Conservation (phyloP, 1,139 yeast genomes). For the Lodderomyces metapsilosis region DNA sequence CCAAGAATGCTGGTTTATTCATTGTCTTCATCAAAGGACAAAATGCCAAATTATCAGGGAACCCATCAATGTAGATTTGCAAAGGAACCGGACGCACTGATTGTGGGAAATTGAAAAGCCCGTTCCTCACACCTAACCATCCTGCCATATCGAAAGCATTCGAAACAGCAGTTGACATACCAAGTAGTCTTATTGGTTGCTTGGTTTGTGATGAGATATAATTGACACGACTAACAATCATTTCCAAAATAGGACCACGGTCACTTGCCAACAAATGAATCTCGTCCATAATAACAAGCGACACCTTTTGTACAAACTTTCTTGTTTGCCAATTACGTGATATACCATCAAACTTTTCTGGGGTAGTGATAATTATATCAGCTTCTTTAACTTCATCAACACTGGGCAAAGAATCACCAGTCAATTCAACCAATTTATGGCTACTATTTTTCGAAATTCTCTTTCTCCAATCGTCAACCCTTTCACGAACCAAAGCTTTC, state of each 20-base stretch:
- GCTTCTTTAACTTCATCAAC: conserved; percentile 84
- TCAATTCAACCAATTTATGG: conserved; percentile 80
- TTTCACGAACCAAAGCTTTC: conserved; percentile 96
- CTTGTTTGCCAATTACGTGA: conserved; percentile 98
- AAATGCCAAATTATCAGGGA: conserved; percentile 90
- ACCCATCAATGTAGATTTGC: conserved; percentile 97
- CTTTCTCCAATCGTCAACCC: conserved; percentile 92
- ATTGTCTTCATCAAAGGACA: conserved; percentile 96
- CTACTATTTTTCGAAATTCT: conserved; percentile 58
- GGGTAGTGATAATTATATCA: conserved; percentile 91
- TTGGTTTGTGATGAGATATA: conserved; percentile 77
- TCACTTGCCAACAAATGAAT: conserved; percentile 96
- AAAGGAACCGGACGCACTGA: conserved; percentile 97
- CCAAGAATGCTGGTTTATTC: conserved; percentile 97
- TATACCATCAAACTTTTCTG: conserved; percentile 98
- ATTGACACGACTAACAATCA: conserved; percentile 98
- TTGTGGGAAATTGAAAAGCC: conserved; percentile 89
- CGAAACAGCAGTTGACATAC: conserved; percentile 97
- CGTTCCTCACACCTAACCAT: conserved; percentile 91
- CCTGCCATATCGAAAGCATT: conserved; percentile 98
- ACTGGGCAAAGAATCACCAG: conserved; percentile 96
- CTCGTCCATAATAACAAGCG: conserved; percentile 96
- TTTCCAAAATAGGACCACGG: conserved; percentile 96
- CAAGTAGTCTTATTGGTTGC: conserved; percentile 75
- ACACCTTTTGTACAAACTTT: conserved; percentile 85